These are phyloP conservation scores for Colletotrichum costaricense DNA, from an alignment of 2,329 filamentous ascomycete species.

Conservation along the genomic window DNA sequence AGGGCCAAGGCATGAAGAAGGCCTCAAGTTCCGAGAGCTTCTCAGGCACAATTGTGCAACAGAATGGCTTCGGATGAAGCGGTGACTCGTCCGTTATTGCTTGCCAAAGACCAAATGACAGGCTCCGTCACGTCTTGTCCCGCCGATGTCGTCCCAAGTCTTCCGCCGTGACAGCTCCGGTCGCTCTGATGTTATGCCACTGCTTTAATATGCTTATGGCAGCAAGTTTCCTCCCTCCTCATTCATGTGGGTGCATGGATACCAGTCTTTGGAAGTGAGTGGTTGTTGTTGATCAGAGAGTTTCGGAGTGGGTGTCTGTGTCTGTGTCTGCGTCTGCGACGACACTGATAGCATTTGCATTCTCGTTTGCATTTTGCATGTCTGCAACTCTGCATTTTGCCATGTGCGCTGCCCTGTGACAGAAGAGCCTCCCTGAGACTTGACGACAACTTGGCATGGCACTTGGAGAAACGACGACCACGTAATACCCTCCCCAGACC, in stretches of 20 bases:
- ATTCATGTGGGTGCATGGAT: not conserved
- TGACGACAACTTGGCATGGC: conserved; percentile 13
- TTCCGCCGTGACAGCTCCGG: conserved; percentile 18
- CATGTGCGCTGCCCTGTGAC: conserved; percentile 28
- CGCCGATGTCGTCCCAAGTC: conserved; percentile 30
- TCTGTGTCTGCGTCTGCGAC: conserved; percentile 12
- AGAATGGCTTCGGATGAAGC: conserved; percentile 30
- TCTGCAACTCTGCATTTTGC: conserved; percentile 22
- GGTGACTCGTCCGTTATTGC: conserved; percentile 31
- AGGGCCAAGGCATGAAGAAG: conserved; percentile 32
- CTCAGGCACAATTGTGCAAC: conserved; percentile 29
- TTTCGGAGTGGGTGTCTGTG: conserved; percentile 2
- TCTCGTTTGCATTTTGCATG: conserved; percentile 11
- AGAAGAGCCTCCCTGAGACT: conserved; percentile 31
- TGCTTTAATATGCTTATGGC: not conserved
- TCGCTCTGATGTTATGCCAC: conserved; percentile 24
- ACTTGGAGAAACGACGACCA: conserved; percentile 8
- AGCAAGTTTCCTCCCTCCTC: not conserved
- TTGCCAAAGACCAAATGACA: conserved; percentile 12
- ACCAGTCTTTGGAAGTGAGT: not conserved
- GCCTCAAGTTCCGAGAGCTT: conserved; percentile 30
- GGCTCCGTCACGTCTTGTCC: conserved; percentile 17
- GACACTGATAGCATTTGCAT: not conserved
- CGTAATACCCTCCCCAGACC: not conserved
- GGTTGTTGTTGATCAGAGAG: conserved; percentile 4